phyloP scores from a whole-genome alignment of 2,329 filamentous ascomycete species.

The Colletotrichum brevisporum region DNA sequence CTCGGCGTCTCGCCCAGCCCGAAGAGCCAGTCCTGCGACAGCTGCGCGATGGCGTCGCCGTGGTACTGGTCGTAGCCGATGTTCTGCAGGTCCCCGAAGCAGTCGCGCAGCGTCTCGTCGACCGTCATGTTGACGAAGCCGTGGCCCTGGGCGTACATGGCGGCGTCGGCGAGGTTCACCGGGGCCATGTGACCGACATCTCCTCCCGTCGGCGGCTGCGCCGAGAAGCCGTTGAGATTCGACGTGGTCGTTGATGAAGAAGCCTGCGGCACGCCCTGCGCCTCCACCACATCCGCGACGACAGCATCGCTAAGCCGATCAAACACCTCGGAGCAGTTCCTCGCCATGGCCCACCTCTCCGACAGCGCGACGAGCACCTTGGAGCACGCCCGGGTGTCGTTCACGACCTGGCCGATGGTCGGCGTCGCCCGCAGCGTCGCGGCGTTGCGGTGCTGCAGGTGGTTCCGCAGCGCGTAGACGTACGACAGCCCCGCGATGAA shows the following conservation, averaged over 20 bases:
- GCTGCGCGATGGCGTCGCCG: conserved; percentile 44
- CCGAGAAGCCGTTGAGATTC: background rate
- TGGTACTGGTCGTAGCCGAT: conserved; percentile 44
- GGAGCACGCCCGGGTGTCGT: conserved; percentile 58
- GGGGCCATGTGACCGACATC: conserved; percentile 4
- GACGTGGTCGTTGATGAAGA: conserved; percentile 19
- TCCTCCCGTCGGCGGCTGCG: background rate
- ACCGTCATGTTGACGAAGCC: conserved; percentile 49
- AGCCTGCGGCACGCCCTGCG: conserved; percentile 15
- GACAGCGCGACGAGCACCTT: conserved; percentile 61
- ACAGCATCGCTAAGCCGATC: conserved; percentile 59
- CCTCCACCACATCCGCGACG: conserved; percentile 55
- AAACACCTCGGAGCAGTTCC: conserved; percentile 59
- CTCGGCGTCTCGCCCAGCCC: conserved; percentile 37
- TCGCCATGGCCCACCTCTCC: conserved; percentile 56
- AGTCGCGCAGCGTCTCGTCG: conserved; percentile 55
- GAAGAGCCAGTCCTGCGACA: conserved; percentile 44
- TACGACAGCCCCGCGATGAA: conserved; percentile 62
- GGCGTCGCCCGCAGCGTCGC: conserved; percentile 50
- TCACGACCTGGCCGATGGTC: conserved; percentile 58
- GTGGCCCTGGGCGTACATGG: background rate
- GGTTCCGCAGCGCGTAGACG: conserved; percentile 57
- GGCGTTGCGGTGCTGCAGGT: conserved; percentile 48
- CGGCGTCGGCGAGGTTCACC: conserved; percentile 10
- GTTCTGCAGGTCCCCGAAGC: conserved; percentile 49